These are phyloP conservation scores for Beverwykella pulmonaria DNA, from an alignment of 495 filamentous ascomycete genomes.

Conservation along the genomic window DNA sequence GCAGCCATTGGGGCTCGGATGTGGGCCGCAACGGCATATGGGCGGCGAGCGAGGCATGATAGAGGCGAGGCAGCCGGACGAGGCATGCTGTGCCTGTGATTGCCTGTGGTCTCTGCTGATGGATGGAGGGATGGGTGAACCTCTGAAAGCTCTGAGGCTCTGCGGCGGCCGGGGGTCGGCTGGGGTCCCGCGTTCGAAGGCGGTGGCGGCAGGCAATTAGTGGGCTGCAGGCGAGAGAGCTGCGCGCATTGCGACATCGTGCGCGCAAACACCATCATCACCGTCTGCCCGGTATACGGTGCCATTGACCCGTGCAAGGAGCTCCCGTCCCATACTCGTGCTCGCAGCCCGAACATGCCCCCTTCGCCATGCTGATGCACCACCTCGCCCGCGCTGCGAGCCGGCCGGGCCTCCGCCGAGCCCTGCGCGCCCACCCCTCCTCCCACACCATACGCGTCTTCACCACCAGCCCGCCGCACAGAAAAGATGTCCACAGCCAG, in stretches of 20 bases:
- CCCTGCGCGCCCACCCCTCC: not conserved
- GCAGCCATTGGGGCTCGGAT: slow-evolving; percentile 29
- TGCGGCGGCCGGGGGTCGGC: too few relatives aligned
- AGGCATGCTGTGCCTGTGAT: slow-evolving; percentile 10
- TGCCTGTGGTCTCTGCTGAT: not conserved
- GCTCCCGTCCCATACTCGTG: not conserved
- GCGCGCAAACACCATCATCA: not conserved
- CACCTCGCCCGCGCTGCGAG: slow-evolving; percentile 19
- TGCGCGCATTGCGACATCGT: not conserved
- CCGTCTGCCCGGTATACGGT: too few relatives aligned
- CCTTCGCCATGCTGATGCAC: slow-evolving; percentile 22
- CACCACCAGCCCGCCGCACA: slow-evolving; percentile 43
- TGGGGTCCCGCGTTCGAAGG: not conserved
- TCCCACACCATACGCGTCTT: slow-evolving; percentile 39
- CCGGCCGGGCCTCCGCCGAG: slow-evolving; percentile 17
- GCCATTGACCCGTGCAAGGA: too few relatives aligned
- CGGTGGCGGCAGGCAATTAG: not conserved
- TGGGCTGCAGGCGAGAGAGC: too few relatives aligned
- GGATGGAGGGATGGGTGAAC: too few relatives aligned
- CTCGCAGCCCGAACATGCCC: slow-evolving; percentile 2
- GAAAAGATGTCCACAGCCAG: slow-evolving; percentile 44
- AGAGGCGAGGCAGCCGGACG: slow-evolving; percentile 12
- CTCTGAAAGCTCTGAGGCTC: too few relatives aligned
- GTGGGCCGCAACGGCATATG: not conserved
- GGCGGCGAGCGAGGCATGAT: slow-evolving; percentile 14